Conservation (phyloP, 1,284 basidiomycete species). For the Pisolithus thermaeus region DNA sequence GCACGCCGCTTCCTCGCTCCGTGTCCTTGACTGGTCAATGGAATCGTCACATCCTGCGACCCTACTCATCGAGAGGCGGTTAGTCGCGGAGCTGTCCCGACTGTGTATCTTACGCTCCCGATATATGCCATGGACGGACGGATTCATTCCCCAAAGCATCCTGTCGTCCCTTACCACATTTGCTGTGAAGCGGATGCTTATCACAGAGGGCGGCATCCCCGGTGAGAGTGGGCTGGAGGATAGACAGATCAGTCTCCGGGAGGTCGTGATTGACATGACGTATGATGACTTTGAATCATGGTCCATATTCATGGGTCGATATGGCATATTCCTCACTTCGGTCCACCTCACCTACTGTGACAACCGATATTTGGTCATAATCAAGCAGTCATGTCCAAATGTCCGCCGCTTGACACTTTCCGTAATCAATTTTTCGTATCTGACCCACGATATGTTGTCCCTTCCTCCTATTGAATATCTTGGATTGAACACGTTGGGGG, state of each 20-base stretch:
- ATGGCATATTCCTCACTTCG: slow-evolving; percentile 14
- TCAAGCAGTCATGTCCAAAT: slow-evolving; percentile 11
- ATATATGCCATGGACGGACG: slow-evolving; percentile 1
- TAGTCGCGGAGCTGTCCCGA: slow-evolving; percentile 12
- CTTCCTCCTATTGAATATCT: slow-evolving; percentile 17
- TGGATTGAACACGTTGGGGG: slow-evolving; percentile 5
- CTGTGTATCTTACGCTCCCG: slow-evolving; percentile 18
- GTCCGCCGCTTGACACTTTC: slow-evolving; percentile 18
- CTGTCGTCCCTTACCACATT: slow-evolving; percentile 2
- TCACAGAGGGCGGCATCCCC: too few relatives aligned
- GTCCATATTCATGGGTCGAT: slow-evolving; percentile 9
- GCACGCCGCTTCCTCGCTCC: slow-evolving; percentile 10
- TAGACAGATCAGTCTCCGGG: slow-evolving; percentile 8
- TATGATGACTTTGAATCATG: background rate
- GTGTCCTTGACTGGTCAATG: slow-evolving; percentile 20
- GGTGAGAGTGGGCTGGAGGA: background rate
- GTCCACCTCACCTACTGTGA: slow-evolving; percentile 6
- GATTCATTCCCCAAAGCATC: slow-evolving; percentile 10
- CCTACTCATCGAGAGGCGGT: background rate
- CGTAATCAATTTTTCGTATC: slow-evolving; percentile 2
- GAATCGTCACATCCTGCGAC: background rate
- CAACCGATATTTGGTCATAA: background rate
- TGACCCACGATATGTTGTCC: background rate
- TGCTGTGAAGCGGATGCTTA: background rate
- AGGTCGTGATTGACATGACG: slow-evolving; percentile 12